Base-by-base conservation (phyloP, 768 basidiomycete genomes). In the Hericium rajendrae region DNA sequence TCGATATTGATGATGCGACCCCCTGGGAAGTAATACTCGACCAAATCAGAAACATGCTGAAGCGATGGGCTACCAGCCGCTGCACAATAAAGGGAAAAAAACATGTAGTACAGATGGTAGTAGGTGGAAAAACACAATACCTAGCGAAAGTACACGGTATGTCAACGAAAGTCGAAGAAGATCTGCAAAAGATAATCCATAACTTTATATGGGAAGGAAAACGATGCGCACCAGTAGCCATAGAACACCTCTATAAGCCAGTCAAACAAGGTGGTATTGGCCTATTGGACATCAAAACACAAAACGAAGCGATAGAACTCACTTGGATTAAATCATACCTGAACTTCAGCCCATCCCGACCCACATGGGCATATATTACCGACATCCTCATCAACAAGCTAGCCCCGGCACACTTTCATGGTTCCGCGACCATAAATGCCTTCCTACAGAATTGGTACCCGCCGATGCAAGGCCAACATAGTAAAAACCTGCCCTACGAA, bases 101-200 rank as follows among this genome's bases (percentile, higher is more conserved):
- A 26, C 26, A 26, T 5, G 3, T 26, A 26, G 3, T 26, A 26
- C 26, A 26, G 3, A 24, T 2, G 9, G 43, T 61, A 0, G 57
- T 66, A 2, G 67, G 62, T 0, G 65, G 64, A 0, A 62, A 55
- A 56, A 66, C 67, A 4, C 70, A 70, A 57, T 70, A 64, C 57
- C 54, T 66, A 1, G 60, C 67, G 0, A 58, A 55, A 9, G 64
- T 66, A 0, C 67, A 68, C 50, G 66, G 69, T 2, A 70, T 70
- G 69, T 68, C 67, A 2, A 50, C 49, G 18, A 2, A 26, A 0
- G 40, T 61, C 0, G 60, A 61, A 48, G 56, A 48, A 0, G 12
- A 11, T 0, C 22, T 59, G 1, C n/a, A 24, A 4, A 53, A 51
- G 28, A 24, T 52, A 1, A 57, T 60, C 0, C 15, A 54, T 2